Percentiles rank a stretch among this genome's conserved stretches.
phyloP scores from a whole-genome alignment of 2,329 filamentous ascomycete genomes.

The Aspergillus ruber region DNA sequence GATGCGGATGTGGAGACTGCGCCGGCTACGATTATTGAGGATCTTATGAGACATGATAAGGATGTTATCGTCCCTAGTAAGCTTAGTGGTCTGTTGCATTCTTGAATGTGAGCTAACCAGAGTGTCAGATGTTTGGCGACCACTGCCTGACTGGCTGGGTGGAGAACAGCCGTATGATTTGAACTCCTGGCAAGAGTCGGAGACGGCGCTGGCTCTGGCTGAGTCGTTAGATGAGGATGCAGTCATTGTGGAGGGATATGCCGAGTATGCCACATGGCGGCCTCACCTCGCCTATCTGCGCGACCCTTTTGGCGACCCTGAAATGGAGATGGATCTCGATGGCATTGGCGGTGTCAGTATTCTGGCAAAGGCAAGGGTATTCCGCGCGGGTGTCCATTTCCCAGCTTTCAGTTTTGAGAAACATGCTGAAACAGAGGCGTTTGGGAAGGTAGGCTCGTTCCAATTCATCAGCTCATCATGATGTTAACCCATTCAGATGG shows the following conservation, averaged over 20 bases:
- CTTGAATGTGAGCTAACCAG: conserved; percentile 9
- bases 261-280: conserved; percentile 96
- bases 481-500: conserved; percentile 61
- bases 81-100: conserved; percentile 36
- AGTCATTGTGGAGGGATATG: conserved; percentile 97
- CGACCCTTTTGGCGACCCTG: conserved; percentile 93
- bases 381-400: conserved; percentile 92
- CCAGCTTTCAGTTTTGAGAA: conserved; percentile 98
- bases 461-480: not conserved
- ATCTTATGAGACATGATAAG: conserved; percentile 98
- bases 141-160: conserved; percentile 96
- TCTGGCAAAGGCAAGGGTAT: conserved; percentile 89
- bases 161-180: conserved; percentile 97
- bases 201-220: conserved; percentile 86
- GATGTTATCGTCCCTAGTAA: conserved; percentile 96
- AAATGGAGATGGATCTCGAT: conserved; percentile 99
- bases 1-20: conserved; percentile 98
- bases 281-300: conserved; percentile 94
- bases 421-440: conserved; percentile 96
- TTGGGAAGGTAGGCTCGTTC: conserved; percentile 70
- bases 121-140: conserved; percentile 80
- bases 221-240: conserved; percentile 96
- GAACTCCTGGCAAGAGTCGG: conserved; percentile 99
- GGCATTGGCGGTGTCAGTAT: conserved; percentile 97
- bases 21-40: conserved; percentile 91